Evolutionary conservation across 345 rosid species (phyloP).

Genomic region (Angophora floribunda): DNA sequence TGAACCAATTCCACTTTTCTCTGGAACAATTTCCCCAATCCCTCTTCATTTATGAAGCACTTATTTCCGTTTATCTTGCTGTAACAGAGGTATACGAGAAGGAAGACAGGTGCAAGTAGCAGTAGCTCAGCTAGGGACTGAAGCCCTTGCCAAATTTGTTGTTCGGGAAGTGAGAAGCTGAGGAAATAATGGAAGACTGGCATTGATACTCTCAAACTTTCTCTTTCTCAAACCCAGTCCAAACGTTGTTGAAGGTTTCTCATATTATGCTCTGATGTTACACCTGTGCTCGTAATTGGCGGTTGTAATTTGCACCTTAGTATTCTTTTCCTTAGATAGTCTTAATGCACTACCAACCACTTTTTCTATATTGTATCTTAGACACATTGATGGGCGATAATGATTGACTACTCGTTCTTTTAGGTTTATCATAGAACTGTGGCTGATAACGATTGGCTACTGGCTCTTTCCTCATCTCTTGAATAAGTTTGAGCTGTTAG

Average conservation of each 20-base stretch:
- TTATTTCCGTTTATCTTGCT: neutral
- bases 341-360: neutral
- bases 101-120: slow-evolving; percentile 15
- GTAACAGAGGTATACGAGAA: slow-evolving; percentile 31
- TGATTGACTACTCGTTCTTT: neutral
- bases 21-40: neutral
- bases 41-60: neutral
- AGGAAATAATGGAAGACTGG: neutral
- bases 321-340: neutral
- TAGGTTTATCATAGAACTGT: neutral
- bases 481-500: neutral
- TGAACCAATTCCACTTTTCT: neutral
- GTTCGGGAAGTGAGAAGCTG: neutral
- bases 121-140: slow-evolving; percentile 20
- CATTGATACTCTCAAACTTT: neutral
- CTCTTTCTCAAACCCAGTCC: neutral
- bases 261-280: neutral
- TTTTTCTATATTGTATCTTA: neutral
- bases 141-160: neutral
- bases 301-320: neutral
- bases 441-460: neutral
- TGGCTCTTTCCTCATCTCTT: neutral
- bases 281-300: neutral
- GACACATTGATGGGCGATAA: neutral
- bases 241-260: neutral